Evolutionary conservation across 2,329 filamentous ascomycete genomes (phyloP), one percentile per base, ranked within the genome.

Genomic region (Hypoxylon sp.): DNA sequence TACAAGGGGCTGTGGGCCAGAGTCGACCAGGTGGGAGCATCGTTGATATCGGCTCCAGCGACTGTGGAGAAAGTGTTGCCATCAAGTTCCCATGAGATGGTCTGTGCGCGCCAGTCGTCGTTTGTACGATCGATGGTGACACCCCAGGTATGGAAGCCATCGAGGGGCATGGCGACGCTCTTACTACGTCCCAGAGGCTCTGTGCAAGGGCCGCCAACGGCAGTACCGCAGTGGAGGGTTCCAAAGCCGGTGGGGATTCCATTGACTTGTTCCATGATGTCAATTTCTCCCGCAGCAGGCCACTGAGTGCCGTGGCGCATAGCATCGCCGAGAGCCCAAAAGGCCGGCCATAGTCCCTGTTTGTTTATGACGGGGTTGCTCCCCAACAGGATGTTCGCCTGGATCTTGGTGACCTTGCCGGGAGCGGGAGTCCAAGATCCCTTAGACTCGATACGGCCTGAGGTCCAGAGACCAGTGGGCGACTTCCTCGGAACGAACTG

Each of bases 301-400:
- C 86, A 88, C 12, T 70, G 33, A 0, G 78, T 80, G 7, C 83
- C 84, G 45, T 80, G 77, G 24, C 83, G 81, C 57, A 83, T 77
- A 9, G 80, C 73, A 51, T 86, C 79, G 40, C 85, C 85, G 14
- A 87, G 78, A 64, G 86, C 78, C 85, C 85, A 88, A 70, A 87
- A 87, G 0, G 85, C 85, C 0, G 85, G 85, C 85, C 85, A 88
- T 51, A 87, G 78, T 3, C 86, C 86, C 68, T 85, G 79, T 74
- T 86, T 84, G 44, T 74, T 72, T 18, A 52, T 50, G 16, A 56
- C 33, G 1, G 73, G 42, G 73, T 81, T 81, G 62, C 70, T 70
- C 11, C 83, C 86, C 48, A 86, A 78, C 33, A 83, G 81, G 46
- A 87, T 75, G 22, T 74, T 73, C 3, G 81, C 80, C 63, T 86